Conservation (phyloP, 257 asterid genomes). For the Plantago major region DNA sequence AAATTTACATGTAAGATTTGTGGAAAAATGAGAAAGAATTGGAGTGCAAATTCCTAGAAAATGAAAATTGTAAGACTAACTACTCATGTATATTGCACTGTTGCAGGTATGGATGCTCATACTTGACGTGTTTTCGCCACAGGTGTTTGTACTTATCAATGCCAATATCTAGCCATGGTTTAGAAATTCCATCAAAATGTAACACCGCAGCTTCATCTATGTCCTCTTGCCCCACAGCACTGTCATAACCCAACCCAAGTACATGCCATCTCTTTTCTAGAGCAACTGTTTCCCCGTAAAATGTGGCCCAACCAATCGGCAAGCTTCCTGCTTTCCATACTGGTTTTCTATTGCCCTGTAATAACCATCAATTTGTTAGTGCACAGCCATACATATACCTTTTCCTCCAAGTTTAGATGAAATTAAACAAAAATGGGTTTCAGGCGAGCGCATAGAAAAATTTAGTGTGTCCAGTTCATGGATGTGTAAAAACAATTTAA, state of each 20-base stretch:
- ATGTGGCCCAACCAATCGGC: conserved; percentile 86
- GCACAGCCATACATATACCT: background rate
- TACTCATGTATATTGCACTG: conserved; percentile 76
- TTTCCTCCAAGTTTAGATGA: too few species aligned
- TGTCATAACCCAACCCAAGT: conserved; percentile 74
- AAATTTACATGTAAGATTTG: conserved; percentile 40
- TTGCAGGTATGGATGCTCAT: conserved; percentile 66
- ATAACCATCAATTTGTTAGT: conserved; percentile 14
- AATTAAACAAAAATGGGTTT: too few species aligned
- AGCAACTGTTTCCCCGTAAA: conserved; percentile 51
- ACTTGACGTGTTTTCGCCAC: conserved; percentile 66
- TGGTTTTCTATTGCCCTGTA: conserved; percentile 59
- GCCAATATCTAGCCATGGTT: conserved; percentile 92
- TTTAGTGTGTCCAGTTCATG: too few species aligned
- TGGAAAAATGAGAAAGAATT: conserved; percentile 47
- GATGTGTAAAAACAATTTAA: too few species aligned
- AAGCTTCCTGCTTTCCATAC: conserved; percentile 71
- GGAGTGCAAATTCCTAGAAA: conserved; percentile 11
- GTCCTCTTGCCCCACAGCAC: conserved; percentile 40
- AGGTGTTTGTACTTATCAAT: conserved; percentile 57
- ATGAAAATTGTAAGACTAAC: conserved; percentile 19
- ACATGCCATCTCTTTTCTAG: conserved; percentile 71
- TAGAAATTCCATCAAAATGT: conserved; percentile 77
- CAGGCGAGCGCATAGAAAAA: too few species aligned
- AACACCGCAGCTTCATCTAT: conserved; percentile 65